Evolutionary conservation across 306 rosid genomes (phyloP), one percentile per base, ranked within the genome.

Genomic region (Cicer judaicum): DNA sequence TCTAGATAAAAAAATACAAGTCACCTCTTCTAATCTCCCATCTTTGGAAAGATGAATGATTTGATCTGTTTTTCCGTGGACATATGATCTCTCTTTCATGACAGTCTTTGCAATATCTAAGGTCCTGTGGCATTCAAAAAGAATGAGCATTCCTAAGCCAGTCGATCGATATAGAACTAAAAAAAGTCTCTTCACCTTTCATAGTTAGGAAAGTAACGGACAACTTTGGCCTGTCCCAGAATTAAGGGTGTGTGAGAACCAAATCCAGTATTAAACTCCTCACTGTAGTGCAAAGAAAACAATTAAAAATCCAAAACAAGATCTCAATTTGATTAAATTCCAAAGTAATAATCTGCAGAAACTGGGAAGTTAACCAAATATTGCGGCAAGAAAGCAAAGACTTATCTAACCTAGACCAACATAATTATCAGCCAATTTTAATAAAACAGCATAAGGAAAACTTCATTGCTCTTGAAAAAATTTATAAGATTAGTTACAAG

Each of bases 171-270:
- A 2, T 70, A 53, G 50, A 53, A 15, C 36, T 38, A 66, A 38
- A 59, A 66, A 63, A 38, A 46, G 52, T 55, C 48, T 24, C 81
- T 67, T 75, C 75, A 94, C 98, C 98, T 89, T 80, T 88, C 93
- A 74, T 85, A 89, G 83, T 94, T 82, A 39, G 96, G 92, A 39
- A 79, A 92, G 80, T 92, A 94, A 34, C 97, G 95, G 49, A 92
- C 89, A 82, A 94, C 95, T 77, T 89, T 94, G 80, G 97, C 96
- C 88, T 94, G 98, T 72, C 98, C 98, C 72, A 88, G 93, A 89
- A 94, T 79, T 88, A 94, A 78, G 29, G 98, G 91, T 36, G 96
- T 94, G 77, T 94, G 96, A 82, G 98, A 92, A 68, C 97, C 98
- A 85, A 94, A 94, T 84, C 93, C 96, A 84, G 95, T 63, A 75